Conservation (phyloP, 2,329 filamentous ascomycete genomes). For the Rutstroemia sp. region DNA sequence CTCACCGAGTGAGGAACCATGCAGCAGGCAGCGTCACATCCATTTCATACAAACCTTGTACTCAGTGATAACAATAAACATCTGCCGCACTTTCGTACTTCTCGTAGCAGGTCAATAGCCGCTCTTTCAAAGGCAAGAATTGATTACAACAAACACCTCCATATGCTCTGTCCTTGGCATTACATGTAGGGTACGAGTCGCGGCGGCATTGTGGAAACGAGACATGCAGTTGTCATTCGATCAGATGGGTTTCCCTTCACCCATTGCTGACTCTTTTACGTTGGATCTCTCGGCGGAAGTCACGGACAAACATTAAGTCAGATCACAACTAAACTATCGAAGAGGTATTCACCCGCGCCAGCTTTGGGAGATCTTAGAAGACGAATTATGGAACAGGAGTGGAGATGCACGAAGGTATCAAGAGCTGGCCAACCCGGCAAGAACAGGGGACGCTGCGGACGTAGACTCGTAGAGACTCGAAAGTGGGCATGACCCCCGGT, state of each 20-base stretch:
- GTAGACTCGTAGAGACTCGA: background rate
- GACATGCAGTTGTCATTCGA: background rate
- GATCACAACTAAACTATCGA: background rate
- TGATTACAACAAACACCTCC: background rate
- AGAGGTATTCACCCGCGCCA: background rate
- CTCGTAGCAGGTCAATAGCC: background rate
- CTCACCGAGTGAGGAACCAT: constrained; percentile 10
- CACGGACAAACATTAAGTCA: constrained; percentile 2
- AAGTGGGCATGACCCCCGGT: constrained; percentile 3
- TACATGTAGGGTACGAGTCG: background rate
- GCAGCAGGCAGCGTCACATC: constrained; percentile 7
- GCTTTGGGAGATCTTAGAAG: constrained; percentile 2
- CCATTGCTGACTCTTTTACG: background rate
- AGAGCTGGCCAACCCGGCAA: constrained; percentile 1
- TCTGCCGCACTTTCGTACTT: background rate
- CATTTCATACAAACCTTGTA: constrained; percentile 1
- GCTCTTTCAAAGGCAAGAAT: background rate
- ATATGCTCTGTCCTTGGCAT: background rate
- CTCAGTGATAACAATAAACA: background rate
- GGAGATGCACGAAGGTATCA: constrained; percentile 2
- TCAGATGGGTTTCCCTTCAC: background rate
- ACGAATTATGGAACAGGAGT: constrained; percentile 10
- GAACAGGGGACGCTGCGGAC: constrained; percentile 1
- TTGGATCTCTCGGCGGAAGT: background rate
- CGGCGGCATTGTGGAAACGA: background rate